A percentile compares a stretch with the other conserved stretches of the same genome.
These are phyloP conservation scores for Letharia columbiana DNA, from an alignment of 495 filamentous ascomycete genomes.

Conservation along the genomic window DNA sequence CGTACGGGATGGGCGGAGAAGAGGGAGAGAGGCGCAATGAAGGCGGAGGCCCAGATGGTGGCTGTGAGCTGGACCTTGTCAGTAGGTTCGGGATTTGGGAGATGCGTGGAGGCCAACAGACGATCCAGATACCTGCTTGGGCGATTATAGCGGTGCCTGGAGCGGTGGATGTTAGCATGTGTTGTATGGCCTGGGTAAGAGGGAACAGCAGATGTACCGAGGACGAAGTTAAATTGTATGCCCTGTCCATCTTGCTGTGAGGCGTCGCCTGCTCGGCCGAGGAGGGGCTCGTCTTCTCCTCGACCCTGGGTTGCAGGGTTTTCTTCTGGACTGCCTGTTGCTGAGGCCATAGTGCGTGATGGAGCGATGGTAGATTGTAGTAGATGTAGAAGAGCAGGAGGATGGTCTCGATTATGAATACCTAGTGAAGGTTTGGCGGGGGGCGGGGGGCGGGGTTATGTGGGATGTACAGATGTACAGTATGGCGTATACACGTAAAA, in stretches of 20 bases:
- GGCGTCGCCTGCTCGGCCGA: constrained; percentile 65
- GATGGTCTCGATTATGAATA: neutral
- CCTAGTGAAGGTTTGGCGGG: neutral
- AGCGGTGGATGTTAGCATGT: constrained; percentile 5
- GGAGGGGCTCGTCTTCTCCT: constrained; percentile 65
- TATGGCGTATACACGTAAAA: neutral
- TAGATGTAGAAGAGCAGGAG: neutral
- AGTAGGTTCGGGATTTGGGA: neutral
- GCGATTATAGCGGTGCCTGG: constrained; percentile 62
- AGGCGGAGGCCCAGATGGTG: constrained; percentile 65
- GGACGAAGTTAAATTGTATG: constrained; percentile 62
- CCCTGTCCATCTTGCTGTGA: constrained; percentile 54
- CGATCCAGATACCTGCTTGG: constrained; percentile 58
- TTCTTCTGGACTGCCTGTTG: constrained; percentile 42
- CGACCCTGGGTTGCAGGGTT: constrained; percentile 28
- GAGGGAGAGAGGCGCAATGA: constrained; percentile 56
- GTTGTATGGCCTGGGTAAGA: neutral
- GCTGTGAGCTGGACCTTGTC: constrained; percentile 48
- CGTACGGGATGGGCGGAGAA: constrained; percentile 71
- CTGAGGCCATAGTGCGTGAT: constrained; percentile 42
- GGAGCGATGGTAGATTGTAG: neutral
- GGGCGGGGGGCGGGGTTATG: neutral
- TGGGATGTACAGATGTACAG: neutral
- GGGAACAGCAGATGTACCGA: constrained; percentile 48
- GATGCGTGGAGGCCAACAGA: constrained; percentile 29